Evolutionary conservation across 352 stramenopile genomes (phyloP), one percentile per base, ranked within the genome.

Genomic region (Phytophthora hybrid): DNA sequence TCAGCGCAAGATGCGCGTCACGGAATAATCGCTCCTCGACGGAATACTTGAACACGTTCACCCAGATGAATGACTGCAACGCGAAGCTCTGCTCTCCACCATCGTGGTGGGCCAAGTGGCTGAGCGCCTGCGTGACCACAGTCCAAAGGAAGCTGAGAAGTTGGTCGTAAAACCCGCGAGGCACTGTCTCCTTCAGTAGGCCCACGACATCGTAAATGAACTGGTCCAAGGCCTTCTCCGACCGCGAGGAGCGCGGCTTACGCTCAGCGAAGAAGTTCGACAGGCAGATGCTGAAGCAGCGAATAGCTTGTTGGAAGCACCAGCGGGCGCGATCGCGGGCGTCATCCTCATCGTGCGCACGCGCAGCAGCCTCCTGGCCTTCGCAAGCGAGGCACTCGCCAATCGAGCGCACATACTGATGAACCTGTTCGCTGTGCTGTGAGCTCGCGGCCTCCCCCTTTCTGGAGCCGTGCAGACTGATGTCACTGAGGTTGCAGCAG

Each of bases 21-120:
- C 85, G 83, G 59, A 89, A 93, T 16, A 73, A 44, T 26, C 67
- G 80, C 29, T 90, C 82, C 32, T 94, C 85, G 2, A 93, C 83
- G 4, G 85, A 89, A 34, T 90, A 90, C 69, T 94, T 94, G 59
- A 94, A 94, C 59, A 94, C 82, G 66, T 94, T 93, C 14, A 94
- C 82, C 88, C 88, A 94, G 5, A 93, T 78, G 57, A 94, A 94
- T 5, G 84, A 89, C 71, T 94, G 83, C 26, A 93, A 59, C 2
- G 78, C 78, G 19, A 72, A 72, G 31, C 77, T 82, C 46, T 68
- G 54, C 5, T 82, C 79, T 8, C 65, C 64, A 32, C 67, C 76
- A 5, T 81, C 71, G 16, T 82, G 70, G 19, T 68, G 70, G 13
- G 58, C 70, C 63, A 63, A 62, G 47, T 82, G 77, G 26, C 76